Evolutionary conservation across 2,329 filamentous ascomycete genomes (phyloP).

Genomic region (Annulohypoxylon truncatum): DNA sequence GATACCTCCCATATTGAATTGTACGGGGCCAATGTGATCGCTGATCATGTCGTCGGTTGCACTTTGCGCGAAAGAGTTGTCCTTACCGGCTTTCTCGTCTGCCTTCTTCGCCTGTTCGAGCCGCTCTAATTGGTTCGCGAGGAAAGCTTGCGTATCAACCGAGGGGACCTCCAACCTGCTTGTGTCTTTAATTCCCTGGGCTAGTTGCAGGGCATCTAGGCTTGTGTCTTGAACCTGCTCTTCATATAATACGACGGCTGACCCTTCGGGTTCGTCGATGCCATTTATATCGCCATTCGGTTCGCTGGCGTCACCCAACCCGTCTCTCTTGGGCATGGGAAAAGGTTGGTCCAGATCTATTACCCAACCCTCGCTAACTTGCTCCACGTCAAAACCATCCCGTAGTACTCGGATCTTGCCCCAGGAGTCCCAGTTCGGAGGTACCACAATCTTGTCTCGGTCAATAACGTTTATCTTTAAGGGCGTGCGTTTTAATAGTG

Average conservation of each 20-base stretch:
- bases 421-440: conserved; percentile 98
- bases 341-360: conserved; percentile 77
- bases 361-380: conserved; percentile 85
- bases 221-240: conserved; percentile 82
- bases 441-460: conserved; percentile 92
- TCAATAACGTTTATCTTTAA: conserved; percentile 93
- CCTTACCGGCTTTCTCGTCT: conserved; percentile 59
- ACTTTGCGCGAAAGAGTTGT: conserved; percentile 48
- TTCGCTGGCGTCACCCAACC: conserved; percentile 39
- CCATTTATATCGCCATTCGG: conserved; percentile 45
- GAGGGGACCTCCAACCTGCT: conserved; percentile 70
- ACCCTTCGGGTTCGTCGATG: conserved; percentile 62
- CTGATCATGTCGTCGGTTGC: conserved; percentile 61
- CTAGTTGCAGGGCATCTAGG: conserved; percentile 68
- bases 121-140: conserved; percentile 78
- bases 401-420: conserved; percentile 93
- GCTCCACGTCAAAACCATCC: conserved; percentile 92
- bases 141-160: conserved; percentile 81
- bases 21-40: conserved; percentile 91
- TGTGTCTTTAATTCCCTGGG: conserved; percentile 60
- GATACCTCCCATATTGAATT: conserved; percentile 98
- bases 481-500: conserved; percentile 79
- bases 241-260: conserved; percentile 80
- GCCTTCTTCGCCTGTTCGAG: conserved; percentile 74
- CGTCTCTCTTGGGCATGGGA: conserved; percentile 51